Base-by-base conservation (phyloP, 371 early-diverging fungal genomes). In the Mucor lusitanicus region DNA sequence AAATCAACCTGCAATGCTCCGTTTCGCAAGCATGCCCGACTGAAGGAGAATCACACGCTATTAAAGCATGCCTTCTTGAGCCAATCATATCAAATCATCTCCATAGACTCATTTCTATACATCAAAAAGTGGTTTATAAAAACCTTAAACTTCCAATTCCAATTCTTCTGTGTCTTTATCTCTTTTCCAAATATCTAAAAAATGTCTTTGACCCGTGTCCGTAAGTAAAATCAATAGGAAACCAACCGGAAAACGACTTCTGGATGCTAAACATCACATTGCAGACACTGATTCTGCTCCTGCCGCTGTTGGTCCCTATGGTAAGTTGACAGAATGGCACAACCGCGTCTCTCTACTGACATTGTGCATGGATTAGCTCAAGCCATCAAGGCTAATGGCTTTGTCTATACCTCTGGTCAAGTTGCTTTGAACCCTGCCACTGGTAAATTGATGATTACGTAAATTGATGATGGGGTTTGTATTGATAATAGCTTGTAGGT, bases 361-460 rank as follows among this genome's bases (percentile, higher is more conserved):
- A 23, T 57, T 3, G n/a, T 25, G n/a, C 25, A 15, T 53, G 15
- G 44, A 17, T 28, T 61, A 75, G 75, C 72, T 48, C 78, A 76
- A 69, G 94, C 91, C 32, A 85, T 93, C 68, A 84, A 88, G 40
- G 85, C 84, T 62, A 91, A 93, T 75, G 89, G 88, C 44, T 69
- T 91, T 61, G 86, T 92, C 46, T 94, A 75, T 70, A 85, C 85
- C 19, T 87, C 92, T 21, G 94, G 91, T 35, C 87, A 87, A 67
- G 74, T 89, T 65, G 82, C 88, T 33, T 54, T 89, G 67, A 76
- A 78, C 63, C 85, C 87, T 44, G 73, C 23, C 70, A 78, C 68
- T 55, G 62, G 73, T 73, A 69, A 59, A 28, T 48, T 3, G 3
- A 21, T 28, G 25, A 5, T 37, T 37, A 37, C 25, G 19, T 50